Evolutionary conservation across 345 rosid species (phyloP), one percentile per base, ranked within the genome.

Genomic region (Cardamine resedifolia): DNA sequence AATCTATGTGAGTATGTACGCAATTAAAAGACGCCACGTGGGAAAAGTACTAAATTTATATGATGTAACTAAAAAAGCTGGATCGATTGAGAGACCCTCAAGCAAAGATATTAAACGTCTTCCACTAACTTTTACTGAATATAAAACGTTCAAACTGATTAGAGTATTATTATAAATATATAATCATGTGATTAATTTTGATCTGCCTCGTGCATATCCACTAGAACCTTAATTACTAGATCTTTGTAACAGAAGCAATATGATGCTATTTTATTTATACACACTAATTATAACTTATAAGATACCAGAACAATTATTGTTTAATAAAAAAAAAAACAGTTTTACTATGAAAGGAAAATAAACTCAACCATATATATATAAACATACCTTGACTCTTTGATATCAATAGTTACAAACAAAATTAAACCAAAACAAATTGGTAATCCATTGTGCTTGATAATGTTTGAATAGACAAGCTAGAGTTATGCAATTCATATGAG

Each of bases 11-110:
- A 60, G 38, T 20, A 31, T 43, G 30, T 21, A 60, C 39, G 53
- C 68, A 68, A 60, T 55, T 62, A 63, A 23, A 70, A 14, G 30
- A 56, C n/a, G 71, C 71, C 71, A 76, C 79, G 75, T 70, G 66
- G 33, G n/a, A 56, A 63, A 48, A 45, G 52, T 47, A 63, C 66
- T 65, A 76, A 53, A 70, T 63, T 44, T 62, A 28, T 44, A 61
- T 61, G 70, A 61, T 47, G 70, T 31, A 34, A 68, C 34, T 28
- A 39, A 33, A 51, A 74, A 75, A 62, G 64, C 57, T 60, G 44
- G 43, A 60, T 39, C 56, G 51, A 68, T 68, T 62, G 79, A 69
- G 64, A 68, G 52, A 53, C 43, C 51, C 70, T 53, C 65, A 68
- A 75, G 74, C 74, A 68, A 75, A 62, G 58, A 44, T 59, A 74